Evolutionary conservation across 441 rosid species (phyloP), one percentile per base, ranked within the genome.

Genomic region (Brassica hybrid): DNA sequence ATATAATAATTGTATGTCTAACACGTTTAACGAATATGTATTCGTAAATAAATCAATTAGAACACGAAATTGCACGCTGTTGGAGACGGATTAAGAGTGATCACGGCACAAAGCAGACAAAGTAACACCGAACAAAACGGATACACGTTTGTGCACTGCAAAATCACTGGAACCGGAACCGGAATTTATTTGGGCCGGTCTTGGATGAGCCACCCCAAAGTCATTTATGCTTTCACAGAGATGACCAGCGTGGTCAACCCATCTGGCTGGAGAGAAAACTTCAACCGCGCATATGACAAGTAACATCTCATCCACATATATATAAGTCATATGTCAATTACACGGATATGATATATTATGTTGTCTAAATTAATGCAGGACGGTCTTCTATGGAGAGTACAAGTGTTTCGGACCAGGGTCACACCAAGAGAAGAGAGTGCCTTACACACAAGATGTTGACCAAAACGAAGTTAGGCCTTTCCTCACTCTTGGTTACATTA

Each of bases 171-270:
- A 11, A 45, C 58, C 1, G 91, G 80, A 19, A 57, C 10, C 0
- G 81, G 83, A 1, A 71, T 91, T 4, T 86, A 41, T 65, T 72
- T 87, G 71, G 97, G 97, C 1, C 67, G 97, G 68, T 88, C 94
- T 3, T 89, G 97, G 98, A 77, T 21, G 78, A 2, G 69, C 2
- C 81, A 73, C 48, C 91, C 98, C 0, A 78, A 71, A 62, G 91
- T 87, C 10, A 75, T 87, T 18, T 92, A 80, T 34, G 77, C 96
- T 21, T 89, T 76, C 81, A 79, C 86, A 6, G 30, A 21, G 19
- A 89, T 94, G 88, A 48, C 65, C 12, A n/a, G 18, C 0, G 81
- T 82, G 16, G 72, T 94, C 5, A 0, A 61, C 61, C 86, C 91
- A 1, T 17, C n/a, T 3, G 98, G 90, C 12, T 91, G 96, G 98